Evolutionary conservation across 2,329 filamentous ascomycete genomes (phyloP), one percentile per base, ranked within the genome.

Genomic region (Ilyonectria sp.): DNA sequence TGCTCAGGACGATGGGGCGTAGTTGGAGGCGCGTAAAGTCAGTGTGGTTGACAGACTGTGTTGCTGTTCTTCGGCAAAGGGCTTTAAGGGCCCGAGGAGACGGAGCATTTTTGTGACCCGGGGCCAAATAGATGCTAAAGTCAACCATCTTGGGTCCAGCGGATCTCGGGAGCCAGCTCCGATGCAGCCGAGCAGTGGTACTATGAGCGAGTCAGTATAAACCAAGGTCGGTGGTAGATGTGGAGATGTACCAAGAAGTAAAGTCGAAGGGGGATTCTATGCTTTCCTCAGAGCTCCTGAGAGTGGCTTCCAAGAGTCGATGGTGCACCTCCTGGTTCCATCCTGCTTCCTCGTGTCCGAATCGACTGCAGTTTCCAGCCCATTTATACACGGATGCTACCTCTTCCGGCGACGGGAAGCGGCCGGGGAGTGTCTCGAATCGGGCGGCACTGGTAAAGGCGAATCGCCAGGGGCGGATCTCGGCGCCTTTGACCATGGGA

Each of bases 1-100:
- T 65, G 43, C 62, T 46, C 26, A 65, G 46, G 10, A 60, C 23
- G 6, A 65, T 60, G 1, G 57, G 29, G 1, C 50, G 62, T 17
- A 53, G 47, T 44, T 59, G 55, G n/a, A 65, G 55, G 2, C 44
- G 54, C 47, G 4, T 17, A 40, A 65, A 65, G 46, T 60, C 44
- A 15, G 47, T 60, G 8, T 65, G 62, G 26, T 65, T 65, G 35
- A 65, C 46, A 15, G 62, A 35, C 11, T 54, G 40, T 11, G 46
- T 60, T 8, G 44, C 31, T 33, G 37, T 35, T 23, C 33, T 21
- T 50, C n/a, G 4, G 26, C 19, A 52, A 44, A 57, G 46, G 8
- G 23, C 17, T 29, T 49, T 15, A 11, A 29, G 23, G 13, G 46
- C 46, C 23, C 23, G 21, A 17, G 21, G 46, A 29, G 46, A 49